Conservation (phyloP, 1,139 yeast genomes). For the Protomyces macrosporus region DNA sequence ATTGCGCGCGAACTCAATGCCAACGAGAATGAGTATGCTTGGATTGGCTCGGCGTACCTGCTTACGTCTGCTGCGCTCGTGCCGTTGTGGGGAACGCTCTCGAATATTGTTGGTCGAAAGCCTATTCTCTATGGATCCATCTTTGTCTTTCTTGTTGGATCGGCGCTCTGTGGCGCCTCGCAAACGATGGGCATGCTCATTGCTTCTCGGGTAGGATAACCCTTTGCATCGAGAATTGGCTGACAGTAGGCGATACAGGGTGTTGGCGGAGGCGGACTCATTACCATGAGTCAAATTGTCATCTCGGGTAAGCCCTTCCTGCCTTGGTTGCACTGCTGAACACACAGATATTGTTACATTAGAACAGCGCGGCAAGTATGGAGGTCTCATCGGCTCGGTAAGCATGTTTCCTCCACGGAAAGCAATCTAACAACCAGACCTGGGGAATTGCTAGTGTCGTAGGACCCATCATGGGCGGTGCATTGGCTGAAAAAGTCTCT, state of each 20-base stretch:
- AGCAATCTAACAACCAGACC: slow-evolving; percentile 34
- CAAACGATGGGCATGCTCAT: slow-evolving; percentile 56
- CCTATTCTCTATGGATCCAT: slow-evolving; percentile 48
- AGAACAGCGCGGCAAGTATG: slow-evolving; percentile 51
- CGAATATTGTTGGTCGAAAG: slow-evolving; percentile 60
- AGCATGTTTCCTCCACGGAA: background rate
- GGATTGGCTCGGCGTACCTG: slow-evolving; percentile 45
- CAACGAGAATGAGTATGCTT: slow-evolving; percentile 50
- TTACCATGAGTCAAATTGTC: slow-evolving; percentile 54
- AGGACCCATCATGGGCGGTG: slow-evolving; percentile 69
- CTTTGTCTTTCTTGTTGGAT: slow-evolving; percentile 56
- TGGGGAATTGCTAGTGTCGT: slow-evolving; percentile 54
- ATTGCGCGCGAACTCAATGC: slow-evolving; percentile 53
- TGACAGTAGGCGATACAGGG: slow-evolving; percentile 52
- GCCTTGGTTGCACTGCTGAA: background rate
- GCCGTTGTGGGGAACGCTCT: slow-evolving; percentile 57
- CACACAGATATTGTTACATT: slow-evolving; percentile 56
- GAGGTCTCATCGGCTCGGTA: slow-evolving; percentile 46
- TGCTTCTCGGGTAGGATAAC: slow-evolving; percentile 49
- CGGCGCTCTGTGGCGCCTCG: slow-evolving; percentile 56
- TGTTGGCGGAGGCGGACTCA: slow-evolving; percentile 67
- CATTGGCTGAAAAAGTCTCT: slow-evolving; percentile 49
- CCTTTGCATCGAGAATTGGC: background rate
- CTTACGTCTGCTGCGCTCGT: slow-evolving; percentile 56
- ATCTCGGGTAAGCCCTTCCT: slow-evolving; percentile 38